Conservation (phyloP, 306 rosid genomes). For the Benincasa hispida region DNA sequence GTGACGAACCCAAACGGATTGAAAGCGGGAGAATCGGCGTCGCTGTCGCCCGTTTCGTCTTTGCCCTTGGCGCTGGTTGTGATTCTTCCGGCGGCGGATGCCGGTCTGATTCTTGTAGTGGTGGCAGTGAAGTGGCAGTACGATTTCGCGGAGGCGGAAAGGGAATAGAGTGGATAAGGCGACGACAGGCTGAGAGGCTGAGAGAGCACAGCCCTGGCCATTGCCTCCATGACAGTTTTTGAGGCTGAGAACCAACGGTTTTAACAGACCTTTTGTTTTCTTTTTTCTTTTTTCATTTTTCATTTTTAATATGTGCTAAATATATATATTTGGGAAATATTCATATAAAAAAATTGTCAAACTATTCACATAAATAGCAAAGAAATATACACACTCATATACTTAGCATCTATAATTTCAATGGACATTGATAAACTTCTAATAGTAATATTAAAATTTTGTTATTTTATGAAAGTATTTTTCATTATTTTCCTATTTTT, state of each 20-base stretch:
- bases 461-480: no score
- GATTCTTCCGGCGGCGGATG: slow-evolving; percentile 5
- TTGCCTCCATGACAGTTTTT: neutral
- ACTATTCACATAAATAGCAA: no score
- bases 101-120: slow-evolving; percentile 10
- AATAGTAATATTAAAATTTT: no score
- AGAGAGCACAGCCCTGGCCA: slow-evolving; percentile 34
- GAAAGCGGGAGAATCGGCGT: slow-evolving; percentile 36
- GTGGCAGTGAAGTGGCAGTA: neutral
- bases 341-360: no score
- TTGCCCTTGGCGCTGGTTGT: slow-evolving; percentile 42
- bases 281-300: no score
- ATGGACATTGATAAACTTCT: no score
- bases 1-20: slow-evolving; percentile 97
- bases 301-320: no score
- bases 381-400: no score
- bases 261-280: neutral
- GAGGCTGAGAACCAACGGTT: slow-evolving; percentile 12
- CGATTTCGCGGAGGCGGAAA: slow-evolving; percentile 9
- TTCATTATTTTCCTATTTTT: no score
- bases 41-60: slow-evolving; percentile 22
- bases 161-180: slow-evolving; percentile 11
- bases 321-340: no score
- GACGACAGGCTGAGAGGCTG: slow-evolving; percentile 31
- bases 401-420: no score